phyloP scores from a whole-genome alignment of 441 rosid genomes.

The Daphne laureola region DNA sequence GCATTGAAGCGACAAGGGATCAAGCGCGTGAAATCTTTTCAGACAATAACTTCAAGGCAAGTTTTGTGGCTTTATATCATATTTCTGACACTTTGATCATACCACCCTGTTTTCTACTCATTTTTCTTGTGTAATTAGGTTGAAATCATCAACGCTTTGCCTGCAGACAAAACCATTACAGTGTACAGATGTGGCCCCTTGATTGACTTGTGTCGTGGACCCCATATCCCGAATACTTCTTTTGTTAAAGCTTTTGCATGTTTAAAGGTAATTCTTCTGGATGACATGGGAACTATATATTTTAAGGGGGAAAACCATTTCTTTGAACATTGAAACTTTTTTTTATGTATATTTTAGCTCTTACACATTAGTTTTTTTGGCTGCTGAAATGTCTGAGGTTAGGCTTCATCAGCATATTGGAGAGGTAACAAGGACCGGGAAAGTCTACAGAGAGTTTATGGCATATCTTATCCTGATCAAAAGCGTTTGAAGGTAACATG shows the following conservation, averaged over 20 bases:
- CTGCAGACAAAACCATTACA: constrained; percentile 83
- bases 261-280: constrained; percentile 53
- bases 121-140: constrained; percentile 39
- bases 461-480: constrained; percentile 93
- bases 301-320: background rate
- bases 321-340: too few relatives aligned
- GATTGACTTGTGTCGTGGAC: constrained; percentile 97
- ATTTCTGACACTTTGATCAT: background rate
- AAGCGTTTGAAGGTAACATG: constrained; percentile 64
- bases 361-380: constrained; percentile 11
- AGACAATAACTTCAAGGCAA: constrained; percentile 86
- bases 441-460: constrained; percentile 96
- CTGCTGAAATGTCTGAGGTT: constrained; percentile 15
- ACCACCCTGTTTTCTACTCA: constrained; percentile 10
- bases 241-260: constrained; percentile 92
- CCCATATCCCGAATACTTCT: constrained; percentile 97
- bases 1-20: constrained; percentile 89
- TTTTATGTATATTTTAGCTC: constrained; percentile 7
- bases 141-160: constrained; percentile 83
- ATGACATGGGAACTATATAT: constrained; percentile 7
- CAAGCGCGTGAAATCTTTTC: constrained; percentile 87
- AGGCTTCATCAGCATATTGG: constrained; percentile 99
- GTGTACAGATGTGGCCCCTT: constrained; percentile 96
- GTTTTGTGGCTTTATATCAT: constrained; percentile 12
- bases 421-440: constrained; percentile 82